Evolutionary conservation across 1,284 basidiomycete genomes (phyloP), one percentile per base, ranked within the genome.

Genomic region (Fomitopsis schrenkii): DNA sequence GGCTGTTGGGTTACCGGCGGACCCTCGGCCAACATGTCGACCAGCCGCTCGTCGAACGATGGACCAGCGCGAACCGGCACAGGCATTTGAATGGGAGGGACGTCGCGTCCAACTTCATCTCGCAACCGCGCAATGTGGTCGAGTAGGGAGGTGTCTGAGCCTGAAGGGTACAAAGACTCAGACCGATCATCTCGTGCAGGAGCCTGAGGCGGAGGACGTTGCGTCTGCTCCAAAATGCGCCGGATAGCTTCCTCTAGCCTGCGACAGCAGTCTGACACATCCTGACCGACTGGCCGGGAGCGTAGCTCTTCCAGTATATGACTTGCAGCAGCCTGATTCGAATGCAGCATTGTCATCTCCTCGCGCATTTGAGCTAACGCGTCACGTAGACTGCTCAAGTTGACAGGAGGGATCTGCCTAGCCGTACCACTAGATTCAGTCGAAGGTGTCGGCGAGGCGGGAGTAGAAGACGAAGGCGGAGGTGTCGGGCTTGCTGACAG

Each of bases 251-350:
- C 70, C 59, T 83, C 80, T 26, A 84, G 76, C 19, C 69, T 72
- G 15, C 76, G 74, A 7, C 72, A 62, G 12, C 76, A 62, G 46
- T 81, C 80, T 0, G 72, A 67, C 45, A 75, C 73, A 17, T 76
- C 75, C 19, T 66, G 70, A 55, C 50, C 63, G 42, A 55, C 46
- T 38, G 66, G 62, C 26, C 67, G 64, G 41, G 69, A 65, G 9
- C 76, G 75, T 38, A 84, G 68, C 52, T 83, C 79, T 33, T 81
- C 76, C 45, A 83, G 63, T 63, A 77, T 75, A 41, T 80, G 77
- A 58, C 86, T 85, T 5, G 86, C 82, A 0, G 80, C 75, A 0
- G 73, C 67, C 70, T 91, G 90, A 3, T 81, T 83, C 55, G 88
- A 79, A 74, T 80, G 78, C 17, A 91, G 71, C 4, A 76, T 80